Evolutionary conservation across 1,284 basidiomycete genomes (phyloP).

Genomic region (Pterulicium gracile): DNA sequence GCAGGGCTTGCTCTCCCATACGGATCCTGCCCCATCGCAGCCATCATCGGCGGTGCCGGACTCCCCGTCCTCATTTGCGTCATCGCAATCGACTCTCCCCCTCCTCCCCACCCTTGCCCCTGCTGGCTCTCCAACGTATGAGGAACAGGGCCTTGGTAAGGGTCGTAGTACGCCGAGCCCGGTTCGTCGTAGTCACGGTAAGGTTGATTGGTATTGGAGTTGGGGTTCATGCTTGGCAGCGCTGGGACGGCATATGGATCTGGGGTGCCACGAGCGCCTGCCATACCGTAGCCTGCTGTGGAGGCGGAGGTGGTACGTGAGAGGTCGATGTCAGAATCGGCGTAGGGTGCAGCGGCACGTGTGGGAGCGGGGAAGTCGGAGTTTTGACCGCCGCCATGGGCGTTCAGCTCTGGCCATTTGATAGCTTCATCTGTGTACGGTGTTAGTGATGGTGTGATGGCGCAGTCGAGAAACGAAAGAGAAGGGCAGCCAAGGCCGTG

Average conservation of each 20-base stretch:
- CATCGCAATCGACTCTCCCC: conserved; percentile 64
- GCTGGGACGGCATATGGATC: conserved; percentile 78
- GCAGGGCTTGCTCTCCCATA: background rate
- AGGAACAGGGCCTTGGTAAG: conserved; percentile 64
- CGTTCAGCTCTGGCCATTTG: conserved; percentile 78
- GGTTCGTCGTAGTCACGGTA: conserved; percentile 60
- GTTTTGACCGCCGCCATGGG: conserved; percentile 35
- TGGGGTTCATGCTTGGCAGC: conserved; percentile 73
- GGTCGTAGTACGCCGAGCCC: conserved; percentile 52
- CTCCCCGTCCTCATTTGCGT: conserved; percentile 47
- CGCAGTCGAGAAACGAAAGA: conserved; percentile 8
- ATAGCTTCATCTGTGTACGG: conserved; percentile 66
- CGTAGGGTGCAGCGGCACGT: conserved; percentile 54
- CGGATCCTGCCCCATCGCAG: background rate
- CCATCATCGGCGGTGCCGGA: conserved; percentile 29
- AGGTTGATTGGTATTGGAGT: conserved; percentile 31
- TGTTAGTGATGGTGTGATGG: background rate
- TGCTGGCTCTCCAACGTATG: conserved; percentile 38
- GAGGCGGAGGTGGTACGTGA: conserved; percentile 40
- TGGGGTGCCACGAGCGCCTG: no score
- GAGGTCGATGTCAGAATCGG: conserved; percentile 46
- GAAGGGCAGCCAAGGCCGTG: background rate
- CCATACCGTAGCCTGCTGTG: conserved; percentile 35
- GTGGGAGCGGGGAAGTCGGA: conserved; percentile 53
- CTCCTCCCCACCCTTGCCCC: conserved; percentile 18